Evolutionary conservation across 495 filamentous ascomycete species (phyloP), one percentile per base, ranked within the genome.

Genomic region (Talaromyces proteolyticus): DNA sequence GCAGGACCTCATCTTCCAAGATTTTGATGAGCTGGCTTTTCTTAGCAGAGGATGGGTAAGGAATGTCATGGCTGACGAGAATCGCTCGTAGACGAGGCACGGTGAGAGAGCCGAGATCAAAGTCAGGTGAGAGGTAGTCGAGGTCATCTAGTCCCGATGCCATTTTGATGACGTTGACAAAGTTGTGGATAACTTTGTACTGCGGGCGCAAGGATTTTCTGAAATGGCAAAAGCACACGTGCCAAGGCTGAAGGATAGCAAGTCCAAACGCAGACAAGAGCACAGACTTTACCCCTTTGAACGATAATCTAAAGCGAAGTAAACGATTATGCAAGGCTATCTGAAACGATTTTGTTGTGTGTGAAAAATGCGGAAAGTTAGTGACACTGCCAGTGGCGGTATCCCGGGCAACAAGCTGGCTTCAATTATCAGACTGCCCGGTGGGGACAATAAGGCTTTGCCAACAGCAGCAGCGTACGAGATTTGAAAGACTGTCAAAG

Each of bases 61-160:
- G 58, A 51, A 96, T 73, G 62, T 89, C 85, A 68, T 98, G 85
- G 48, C 81, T 84, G 54, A 97, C 84, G 24, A 98, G 82, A 53
- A 96, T 92, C 18, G 86, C 87, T 41, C 93, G 87, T 49, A 98
- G 77, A 29, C 84, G 83, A 37, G 92, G 88, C 22, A 96, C 81
- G 4, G 89, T 97, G 48, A 96, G 76, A 46, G 80, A 81, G 52
- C 73, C 71, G 21, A 94, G 85, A 60, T 97, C 91, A 65, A 95
- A 96, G 54, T 78, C 87, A 17, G 85, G 70, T 49, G 88, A 78
- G 29, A 97, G 79, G 62, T 96, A 98, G 49, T 91, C 86, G 44
- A 84, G 64, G 51, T 78, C 82, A 57, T 91, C 88, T 19, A 69
- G 53, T 57, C 75, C 72, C 24, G 77, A 79, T 20, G 69, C 69